Evolutionary conservation across 768 basidiomycete genomes (phyloP), one percentile per base, ranked within the genome.

Genomic region (Suillus decipiens): DNA sequence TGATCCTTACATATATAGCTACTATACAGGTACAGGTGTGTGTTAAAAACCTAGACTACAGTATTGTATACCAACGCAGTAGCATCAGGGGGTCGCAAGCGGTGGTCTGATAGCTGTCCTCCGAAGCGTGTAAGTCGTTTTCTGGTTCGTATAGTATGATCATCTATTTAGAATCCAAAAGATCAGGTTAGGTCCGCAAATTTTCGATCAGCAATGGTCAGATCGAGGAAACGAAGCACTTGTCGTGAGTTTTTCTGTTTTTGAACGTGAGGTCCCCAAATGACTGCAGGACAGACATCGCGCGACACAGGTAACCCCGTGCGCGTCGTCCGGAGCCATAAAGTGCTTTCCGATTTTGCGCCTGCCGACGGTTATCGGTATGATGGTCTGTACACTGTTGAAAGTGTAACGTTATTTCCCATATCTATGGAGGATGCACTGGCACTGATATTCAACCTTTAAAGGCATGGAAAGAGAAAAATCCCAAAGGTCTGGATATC

Each of bases 341-440:
- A 4, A 9, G 54, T 59, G 37, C 14, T 7, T 8, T 75, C 76
- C 11, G 61, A 61, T 48, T 75, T 73, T 63, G 70, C 76, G 5
- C 74, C 74, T 12, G 14, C 33, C 2, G 6, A 36, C 1, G 73
- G 73, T 10, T 69, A 67, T 39, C 75, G 74, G 2, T 75, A 76
- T 31, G 74, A 77, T 36, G 74, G 74, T 22, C 47, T 75, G 2
- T 75, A 75, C 59, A 74, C 33, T 41, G 65, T 75, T 3, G 42
- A 66, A 4, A 45, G 57, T 7, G 76, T 77, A 36, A 51, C 65
- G 43, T 19, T 39, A 14, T 55, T 14, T 3, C 17, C 37, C 22
- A 34, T 12, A 3, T 55, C 10, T 4, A 14, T 6, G 33, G 56
- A 56, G 19, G 1, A 31, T 34, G 24, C 45, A 11, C 11, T 19